Evolutionary conservation across 345 rosid species (phyloP).

Genomic region (Durio zibethinus): DNA sequence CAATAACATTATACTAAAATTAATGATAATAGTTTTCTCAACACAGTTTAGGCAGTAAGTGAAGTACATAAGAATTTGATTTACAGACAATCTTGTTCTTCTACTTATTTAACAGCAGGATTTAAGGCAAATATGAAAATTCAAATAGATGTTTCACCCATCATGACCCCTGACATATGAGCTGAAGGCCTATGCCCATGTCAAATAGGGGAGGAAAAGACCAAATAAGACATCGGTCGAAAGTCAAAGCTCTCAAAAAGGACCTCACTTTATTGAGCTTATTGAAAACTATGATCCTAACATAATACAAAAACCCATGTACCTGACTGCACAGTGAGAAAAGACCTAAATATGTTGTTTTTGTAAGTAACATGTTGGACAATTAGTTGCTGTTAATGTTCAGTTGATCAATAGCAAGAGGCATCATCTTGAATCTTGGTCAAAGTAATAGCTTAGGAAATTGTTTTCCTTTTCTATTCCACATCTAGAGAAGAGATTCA

Average conservation of each 20-base stretch:
- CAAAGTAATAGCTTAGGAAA: neutral
- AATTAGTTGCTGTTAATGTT: neutral
- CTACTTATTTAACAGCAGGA: too few species aligned
- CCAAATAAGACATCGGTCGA: neutral
- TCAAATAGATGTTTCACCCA: too few species aligned
- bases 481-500: neutral
- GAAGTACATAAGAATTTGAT: too few species aligned
- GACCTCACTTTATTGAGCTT: neutral
- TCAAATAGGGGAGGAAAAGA: too few species aligned
- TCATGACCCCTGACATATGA: too few species aligned
- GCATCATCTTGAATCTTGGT: neutral
- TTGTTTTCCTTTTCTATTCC: neutral
- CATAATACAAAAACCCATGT: neutral
- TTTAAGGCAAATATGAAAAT: too few species aligned
- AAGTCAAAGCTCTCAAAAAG: neutral
- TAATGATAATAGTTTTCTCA: neutral
- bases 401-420: neutral
- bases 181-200: too few species aligned
- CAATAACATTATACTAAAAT: neutral
- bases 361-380: neutral
- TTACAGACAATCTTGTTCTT: neutral
- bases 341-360: neutral
- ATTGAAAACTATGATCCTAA: neutral
- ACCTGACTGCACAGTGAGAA: neutral
- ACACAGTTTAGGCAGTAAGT: neutral